These are phyloP conservation scores for Rhodotorula sp. DNA, from an alignment of 1,284 basidiomycete species.

Conservation along the genomic window DNA sequence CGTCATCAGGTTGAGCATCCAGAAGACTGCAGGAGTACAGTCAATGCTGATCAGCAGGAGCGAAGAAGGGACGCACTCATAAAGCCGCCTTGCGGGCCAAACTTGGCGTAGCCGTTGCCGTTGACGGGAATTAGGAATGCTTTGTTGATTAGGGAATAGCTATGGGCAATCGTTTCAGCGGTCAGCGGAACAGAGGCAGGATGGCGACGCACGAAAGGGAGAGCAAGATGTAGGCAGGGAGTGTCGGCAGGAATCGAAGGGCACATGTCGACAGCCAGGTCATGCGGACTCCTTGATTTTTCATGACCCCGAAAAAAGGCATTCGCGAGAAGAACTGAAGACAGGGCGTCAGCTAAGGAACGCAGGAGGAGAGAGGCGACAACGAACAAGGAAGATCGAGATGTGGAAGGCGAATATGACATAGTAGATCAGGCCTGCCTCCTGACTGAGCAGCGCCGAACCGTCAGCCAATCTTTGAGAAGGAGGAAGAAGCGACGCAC, in stretches of 20 bases:
- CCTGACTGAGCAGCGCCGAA: slow-evolving; percentile 39
- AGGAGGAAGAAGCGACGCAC: background rate
- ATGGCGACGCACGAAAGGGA: slow-evolving; percentile 12
- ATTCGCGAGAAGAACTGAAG: slow-evolving; percentile 16
- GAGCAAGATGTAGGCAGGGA: slow-evolving; percentile 46
- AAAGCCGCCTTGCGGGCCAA: slow-evolving; percentile 23
- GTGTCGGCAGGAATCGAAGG: slow-evolving; percentile 42
- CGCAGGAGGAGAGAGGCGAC: too few species aligned
- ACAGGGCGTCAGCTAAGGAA: too few species aligned
- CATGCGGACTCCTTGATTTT: slow-evolving; percentile 35
- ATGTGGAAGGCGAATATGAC: slow-evolving; percentile 48
- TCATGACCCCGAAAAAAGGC: slow-evolving; percentile 41
- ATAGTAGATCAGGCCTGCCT: slow-evolving; percentile 21
- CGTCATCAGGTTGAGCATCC: slow-evolving; percentile 48
- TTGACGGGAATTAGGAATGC: slow-evolving; percentile 47
- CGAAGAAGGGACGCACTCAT: background rate
- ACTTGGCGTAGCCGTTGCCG: slow-evolving; percentile 43
- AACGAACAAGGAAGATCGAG: slow-evolving; percentile 36
- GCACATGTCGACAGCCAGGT: slow-evolving; percentile 38
- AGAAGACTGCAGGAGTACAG: slow-evolving; percentile 39
- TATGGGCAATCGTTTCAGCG: background rate
- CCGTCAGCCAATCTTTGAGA: slow-evolving; percentile 44
- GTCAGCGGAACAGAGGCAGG: background rate
- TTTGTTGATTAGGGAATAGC: slow-evolving; percentile 46
- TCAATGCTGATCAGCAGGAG: slow-evolving; percentile 29